These are phyloP conservation scores for Senecio squalidus DNA, from an alignment of 140 eudicot species.

Conservation along the genomic window DNA sequence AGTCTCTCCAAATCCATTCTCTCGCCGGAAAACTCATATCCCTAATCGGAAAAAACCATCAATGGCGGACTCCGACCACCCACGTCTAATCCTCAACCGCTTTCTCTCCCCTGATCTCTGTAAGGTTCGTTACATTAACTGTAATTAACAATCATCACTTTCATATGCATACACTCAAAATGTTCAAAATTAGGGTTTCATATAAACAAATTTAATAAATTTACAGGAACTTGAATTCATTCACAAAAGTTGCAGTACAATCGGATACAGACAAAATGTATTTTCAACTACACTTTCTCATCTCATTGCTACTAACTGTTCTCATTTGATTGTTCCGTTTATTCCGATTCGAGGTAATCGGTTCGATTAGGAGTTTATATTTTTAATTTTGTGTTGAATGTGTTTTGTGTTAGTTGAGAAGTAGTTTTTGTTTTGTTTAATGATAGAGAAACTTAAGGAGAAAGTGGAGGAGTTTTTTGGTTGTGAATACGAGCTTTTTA, in stretches of 20 bases:
- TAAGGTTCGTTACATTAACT: constrained; percentile 40
- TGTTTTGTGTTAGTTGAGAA: neutral
- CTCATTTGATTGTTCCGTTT: constrained; percentile 79
- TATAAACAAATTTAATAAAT: neutral
- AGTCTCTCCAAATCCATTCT: too few relatives aligned
- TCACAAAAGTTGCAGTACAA: constrained; percentile 85
- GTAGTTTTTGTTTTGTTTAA: neutral
- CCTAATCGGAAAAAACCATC: neutral
- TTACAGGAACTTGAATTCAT: constrained; percentile 81
- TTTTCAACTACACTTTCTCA: constrained; percentile 93
- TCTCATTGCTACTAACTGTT: constrained; percentile 83
- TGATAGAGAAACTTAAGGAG: constrained; percentile 74
- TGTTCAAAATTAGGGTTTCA: neutral
- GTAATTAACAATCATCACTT: neutral
- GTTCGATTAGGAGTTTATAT: neutral
- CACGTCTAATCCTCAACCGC: constrained; percentile 61
- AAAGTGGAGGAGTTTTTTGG: constrained; percentile 78
- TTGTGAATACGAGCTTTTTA: constrained; percentile 68
- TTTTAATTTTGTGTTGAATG: neutral
- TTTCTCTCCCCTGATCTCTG: constrained; percentile 51
- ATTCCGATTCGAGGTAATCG: constrained; percentile 64
- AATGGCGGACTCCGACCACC: constrained; percentile 45
- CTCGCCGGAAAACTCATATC: constrained; percentile 5
- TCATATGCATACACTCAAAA: neutral
- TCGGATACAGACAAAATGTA: constrained; percentile 82